Conservation (phyloP, 441 rosid species). For the Daphne laureola region DNA sequence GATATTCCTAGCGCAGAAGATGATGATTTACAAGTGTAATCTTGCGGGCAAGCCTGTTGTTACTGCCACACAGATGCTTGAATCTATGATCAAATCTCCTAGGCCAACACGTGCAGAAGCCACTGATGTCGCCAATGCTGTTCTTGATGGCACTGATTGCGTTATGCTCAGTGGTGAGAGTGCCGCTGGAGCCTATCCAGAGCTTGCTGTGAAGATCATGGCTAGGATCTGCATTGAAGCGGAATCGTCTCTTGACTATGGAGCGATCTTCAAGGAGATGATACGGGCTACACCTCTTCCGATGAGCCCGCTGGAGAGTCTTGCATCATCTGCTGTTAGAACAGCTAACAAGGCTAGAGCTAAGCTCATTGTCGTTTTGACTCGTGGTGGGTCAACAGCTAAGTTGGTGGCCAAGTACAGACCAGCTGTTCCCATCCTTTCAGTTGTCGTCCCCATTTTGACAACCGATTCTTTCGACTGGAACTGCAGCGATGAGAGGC, state of each 20-base stretch:
- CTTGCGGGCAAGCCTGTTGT: slow-evolving; percentile 90
- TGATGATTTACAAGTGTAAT: slow-evolving; percentile 98
- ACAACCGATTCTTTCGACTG: slow-evolving; percentile 90
- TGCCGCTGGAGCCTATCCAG: slow-evolving; percentile 88
- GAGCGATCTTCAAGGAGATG: slow-evolving; percentile 77
- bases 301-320: slow-evolving; percentile 92
- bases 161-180: slow-evolving; percentile 97
- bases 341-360: slow-evolving; percentile 87
- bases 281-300: slow-evolving; percentile 83
- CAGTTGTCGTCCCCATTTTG: slow-evolving; percentile 79
- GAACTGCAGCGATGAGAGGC: slow-evolving; percentile 76
- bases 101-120: slow-evolving; percentile 96
- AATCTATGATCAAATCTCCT: slow-evolving; percentile 94
- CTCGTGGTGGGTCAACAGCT: slow-evolving; percentile 88
- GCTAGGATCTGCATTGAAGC: slow-evolving; percentile 84
- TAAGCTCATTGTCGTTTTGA: slow-evolving; percentile 77
- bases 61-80: slow-evolving; percentile 95
- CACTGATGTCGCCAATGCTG: slow-evolving; percentile 91
- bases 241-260: slow-evolving; percentile 80
- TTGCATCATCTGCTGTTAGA: slow-evolving; percentile 89
- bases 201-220: slow-evolving; percentile 86
- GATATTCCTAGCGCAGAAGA: slow-evolving; percentile 87
- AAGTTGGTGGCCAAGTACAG: slow-evolving; percentile 91
- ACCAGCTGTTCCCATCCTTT: slow-evolving; percentile 88
- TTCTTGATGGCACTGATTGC: slow-evolving; percentile 89